Conservation (phyloP, 169 alveolate genomes). For the Ichthyophthirius multifiliis region DNA sequence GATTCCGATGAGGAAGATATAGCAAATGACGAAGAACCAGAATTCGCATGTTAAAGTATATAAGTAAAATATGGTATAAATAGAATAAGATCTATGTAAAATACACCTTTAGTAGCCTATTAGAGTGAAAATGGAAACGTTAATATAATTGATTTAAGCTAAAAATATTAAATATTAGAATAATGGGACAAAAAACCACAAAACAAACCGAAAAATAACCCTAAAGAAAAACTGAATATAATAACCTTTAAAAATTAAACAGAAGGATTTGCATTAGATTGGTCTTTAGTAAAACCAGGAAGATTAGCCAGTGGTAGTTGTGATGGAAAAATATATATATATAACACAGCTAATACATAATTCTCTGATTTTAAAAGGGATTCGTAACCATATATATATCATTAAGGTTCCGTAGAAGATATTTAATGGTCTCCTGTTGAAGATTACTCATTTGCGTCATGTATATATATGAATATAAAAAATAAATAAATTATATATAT, state of each 20-base stretch:
- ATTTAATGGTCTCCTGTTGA: slow-evolving; percentile 74
- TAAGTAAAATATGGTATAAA: slow-evolving; percentile 69
- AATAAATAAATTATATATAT: not conserved
- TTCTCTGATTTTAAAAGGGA: slow-evolving; percentile 63
- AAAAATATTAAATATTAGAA: slow-evolving; percentile 53
- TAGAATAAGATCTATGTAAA: slow-evolving; percentile 79
- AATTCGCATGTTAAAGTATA: slow-evolving; percentile 51
- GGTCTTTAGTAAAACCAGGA: slow-evolving; percentile 69
- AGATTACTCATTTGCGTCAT: slow-evolving; percentile 70
- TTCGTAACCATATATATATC: slow-evolving; percentile 53
- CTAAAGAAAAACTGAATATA: slow-evolving; percentile 44
- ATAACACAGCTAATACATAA: slow-evolving; percentile 58
- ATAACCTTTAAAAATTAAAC: slow-evolving; percentile 54
- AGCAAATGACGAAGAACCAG: slow-evolving; percentile 69
- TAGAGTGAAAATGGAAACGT: slow-evolving; percentile 78
- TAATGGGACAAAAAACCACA: slow-evolving; percentile 34
- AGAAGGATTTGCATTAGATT: slow-evolving; percentile 84
- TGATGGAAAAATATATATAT: slow-evolving; percentile 66
- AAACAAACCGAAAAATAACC: slow-evolving; percentile 43
- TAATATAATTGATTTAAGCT: slow-evolving; percentile 59
- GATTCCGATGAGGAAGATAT: slow-evolving; percentile 58
- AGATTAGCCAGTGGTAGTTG: slow-evolving; percentile 75
- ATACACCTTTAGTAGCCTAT: slow-evolving; percentile 74
- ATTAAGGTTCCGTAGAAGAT: slow-evolving; percentile 77
- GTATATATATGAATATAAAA: slow-evolving; percentile 6